Conservation (phyloP, 1,139 yeast species). For the Zhuliangozyma parablackwelliae region DNA sequence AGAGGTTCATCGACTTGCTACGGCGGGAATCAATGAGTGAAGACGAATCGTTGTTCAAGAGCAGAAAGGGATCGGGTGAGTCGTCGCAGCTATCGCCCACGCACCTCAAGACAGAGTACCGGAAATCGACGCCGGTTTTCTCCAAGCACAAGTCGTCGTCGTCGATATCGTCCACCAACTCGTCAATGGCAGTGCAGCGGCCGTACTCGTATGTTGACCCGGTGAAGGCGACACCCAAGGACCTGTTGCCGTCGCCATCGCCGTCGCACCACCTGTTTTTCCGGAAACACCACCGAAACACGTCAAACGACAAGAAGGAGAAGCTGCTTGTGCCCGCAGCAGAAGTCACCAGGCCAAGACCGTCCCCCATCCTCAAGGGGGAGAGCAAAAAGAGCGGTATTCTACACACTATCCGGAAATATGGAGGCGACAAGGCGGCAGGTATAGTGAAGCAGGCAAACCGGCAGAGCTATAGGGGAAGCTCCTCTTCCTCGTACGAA, state of each 20-base stretch:
- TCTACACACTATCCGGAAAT: conserved; percentile 38
- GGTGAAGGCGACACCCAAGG: conserved; percentile 16
- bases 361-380: conserved; percentile 4
- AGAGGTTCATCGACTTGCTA: conserved; percentile 47
- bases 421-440: conserved; percentile 40
- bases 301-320: conserved; percentile 43
- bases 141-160: conserved; percentile 21
- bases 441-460: conserved; percentile 25
- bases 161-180: conserved; percentile 20
- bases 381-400: conserved; percentile 32
- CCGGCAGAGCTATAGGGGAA: conserved; percentile 3
- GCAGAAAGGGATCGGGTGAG: conserved; percentile 16
- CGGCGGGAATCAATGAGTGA: conserved; percentile 17
- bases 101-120: conserved; percentile 19
- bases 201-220: conserved; percentile 55
- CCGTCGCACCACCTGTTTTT: conserved; percentile 49
- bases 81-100: conserved; percentile 12
- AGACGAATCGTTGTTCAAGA: conserved; percentile 2
- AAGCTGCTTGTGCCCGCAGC: conserved; percentile 2
- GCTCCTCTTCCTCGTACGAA: conserved; percentile 1
- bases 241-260: conserved; percentile 14
- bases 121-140: conserved; percentile 31
- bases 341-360: conserved; percentile 3
- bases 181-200: conserved; percentile 25
- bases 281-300: conserved; percentile 54